Base-by-base conservation (phyloP, 441 rosid species). In the Populus hybrid region DNA sequence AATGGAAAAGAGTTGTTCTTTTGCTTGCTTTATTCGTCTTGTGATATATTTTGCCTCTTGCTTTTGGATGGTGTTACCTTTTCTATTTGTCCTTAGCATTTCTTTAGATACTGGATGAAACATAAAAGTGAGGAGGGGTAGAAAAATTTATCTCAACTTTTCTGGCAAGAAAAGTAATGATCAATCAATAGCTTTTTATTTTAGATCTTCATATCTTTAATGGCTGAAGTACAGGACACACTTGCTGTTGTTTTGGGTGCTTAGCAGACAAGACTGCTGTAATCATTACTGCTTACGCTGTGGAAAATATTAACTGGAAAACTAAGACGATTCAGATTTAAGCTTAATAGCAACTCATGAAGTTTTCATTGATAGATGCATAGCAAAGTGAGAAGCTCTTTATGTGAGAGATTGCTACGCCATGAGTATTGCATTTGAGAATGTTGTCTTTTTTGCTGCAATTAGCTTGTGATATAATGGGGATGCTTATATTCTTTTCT, bases 1-100 rank as follows among this genome's bases (percentile, higher is more conserved):
- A 80, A 72, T 84, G 9, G 64, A 82, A 69, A 80, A 86, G 78
- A 38, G 68, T 72, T 79, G 53, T 68, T 69, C 81, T 70, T 84
- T 79, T 78, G 78, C 83, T 85, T 87, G 66, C 83, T 80, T 80
- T 81, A 78, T 85, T 83, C 78, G 75, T 81, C 78, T 64, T 75
- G 16, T 68, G 72, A 33, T 80, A 11, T 64, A 71, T 73, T 83
- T 74, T 36, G 67, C 40, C 76, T 65, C 79, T 16, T 83, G 78
- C 83, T 78, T 84, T 80, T 81, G 31, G 24, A 36, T 45, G 42
- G 56, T 81, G 75, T 77, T 76, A 20, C 80, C 53, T 71, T 74
- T 14, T 50, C 38, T 65, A 53, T 18, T 78, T 42, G 20, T 56
- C 4, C 9, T 56, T 40, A 69, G 12, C 21, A 31, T 69, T 73